Conservation (phyloP, 768 basidiomycete species). For the Termitomyces sp. region DNA sequence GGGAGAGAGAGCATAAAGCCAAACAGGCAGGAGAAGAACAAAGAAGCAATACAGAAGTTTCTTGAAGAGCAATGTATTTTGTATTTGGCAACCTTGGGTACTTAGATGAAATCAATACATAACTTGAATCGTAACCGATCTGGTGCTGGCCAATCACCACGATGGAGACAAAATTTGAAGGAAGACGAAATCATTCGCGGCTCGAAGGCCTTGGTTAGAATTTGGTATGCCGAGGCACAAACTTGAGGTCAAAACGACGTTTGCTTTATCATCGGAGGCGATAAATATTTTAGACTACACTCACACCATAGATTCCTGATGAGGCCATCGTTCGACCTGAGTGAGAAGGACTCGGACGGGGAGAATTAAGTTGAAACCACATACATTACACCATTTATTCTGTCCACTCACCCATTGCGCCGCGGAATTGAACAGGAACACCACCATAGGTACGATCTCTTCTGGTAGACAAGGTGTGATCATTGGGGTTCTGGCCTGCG, state of each 20-base stretch:
- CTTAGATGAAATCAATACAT: neutral
- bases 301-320: slow-evolving; percentile 2
- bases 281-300: neutral
- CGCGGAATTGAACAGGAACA: slow-evolving; percentile 49
- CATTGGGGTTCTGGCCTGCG: slow-evolving; percentile 42
- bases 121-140: neutral
- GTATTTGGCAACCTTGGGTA: neutral
- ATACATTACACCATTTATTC: slow-evolving; percentile 56
- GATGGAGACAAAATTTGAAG: neutral
- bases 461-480: slow-evolving; percentile 45
- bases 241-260: neutral
- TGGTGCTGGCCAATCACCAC: neutral
- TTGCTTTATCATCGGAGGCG: neutral
- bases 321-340: neutral
- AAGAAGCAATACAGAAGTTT: neutral
- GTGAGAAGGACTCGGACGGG: neutral
- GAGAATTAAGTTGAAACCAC: slow-evolving; percentile 16
- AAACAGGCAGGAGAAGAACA: neutral
- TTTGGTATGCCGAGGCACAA: neutral
- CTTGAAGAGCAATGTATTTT: neutral
- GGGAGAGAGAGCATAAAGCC: too few species aligned
- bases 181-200: neutral
- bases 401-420: slow-evolving; percentile 59
- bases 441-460: slow-evolving; percentile 52
- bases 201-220: neutral